Conservation (phyloP, 2,329 filamentous ascomycete species). For the Colletotrichum trifolii region DNA sequence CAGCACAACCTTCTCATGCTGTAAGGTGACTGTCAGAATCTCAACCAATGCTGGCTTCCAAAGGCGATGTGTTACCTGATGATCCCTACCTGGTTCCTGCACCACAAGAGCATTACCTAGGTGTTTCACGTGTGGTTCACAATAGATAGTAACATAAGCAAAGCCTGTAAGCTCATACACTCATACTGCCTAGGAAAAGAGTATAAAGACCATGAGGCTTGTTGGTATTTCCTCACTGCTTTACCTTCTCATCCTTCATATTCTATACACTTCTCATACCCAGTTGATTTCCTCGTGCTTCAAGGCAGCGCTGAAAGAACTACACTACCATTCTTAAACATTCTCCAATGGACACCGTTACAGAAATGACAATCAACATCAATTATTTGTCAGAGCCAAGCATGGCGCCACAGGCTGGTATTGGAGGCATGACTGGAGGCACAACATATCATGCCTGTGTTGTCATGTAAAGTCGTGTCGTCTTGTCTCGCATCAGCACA, state of each 20-base stretch:
- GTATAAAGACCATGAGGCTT: too few relatives aligned
- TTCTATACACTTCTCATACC: too few relatives aligned
- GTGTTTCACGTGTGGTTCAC: too few relatives aligned
- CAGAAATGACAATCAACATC: neutral
- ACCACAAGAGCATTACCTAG: too few relatives aligned
- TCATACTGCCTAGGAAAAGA: too few relatives aligned
- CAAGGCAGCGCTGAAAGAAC: neutral
- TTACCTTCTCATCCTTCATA: too few relatives aligned
- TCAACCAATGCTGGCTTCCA: neutral
- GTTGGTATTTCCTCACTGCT: too few relatives aligned
- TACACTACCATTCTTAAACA: neutral
- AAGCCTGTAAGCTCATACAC: too few relatives aligned
- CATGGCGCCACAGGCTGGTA: neutral
- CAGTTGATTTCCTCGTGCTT: too few relatives aligned
- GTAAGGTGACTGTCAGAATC: too few relatives aligned
- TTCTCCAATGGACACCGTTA: neutral
- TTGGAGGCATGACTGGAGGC: constrained; percentile 1
- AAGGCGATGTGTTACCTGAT: neutral
- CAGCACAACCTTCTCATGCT: neutral
- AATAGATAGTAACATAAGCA: too few relatives aligned
- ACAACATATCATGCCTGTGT: constrained; percentile 10
- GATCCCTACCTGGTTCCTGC: neutral
- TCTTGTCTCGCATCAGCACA: too few relatives aligned
- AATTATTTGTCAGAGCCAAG: constrained; percentile 1
- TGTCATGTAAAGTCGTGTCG: constrained; percentile 10